Evolutionary conservation across 2,329 filamentous ascomycete genomes (phyloP), one percentile per base, ranked within the genome.

Genomic region (Pyricularia grisea): DNA sequence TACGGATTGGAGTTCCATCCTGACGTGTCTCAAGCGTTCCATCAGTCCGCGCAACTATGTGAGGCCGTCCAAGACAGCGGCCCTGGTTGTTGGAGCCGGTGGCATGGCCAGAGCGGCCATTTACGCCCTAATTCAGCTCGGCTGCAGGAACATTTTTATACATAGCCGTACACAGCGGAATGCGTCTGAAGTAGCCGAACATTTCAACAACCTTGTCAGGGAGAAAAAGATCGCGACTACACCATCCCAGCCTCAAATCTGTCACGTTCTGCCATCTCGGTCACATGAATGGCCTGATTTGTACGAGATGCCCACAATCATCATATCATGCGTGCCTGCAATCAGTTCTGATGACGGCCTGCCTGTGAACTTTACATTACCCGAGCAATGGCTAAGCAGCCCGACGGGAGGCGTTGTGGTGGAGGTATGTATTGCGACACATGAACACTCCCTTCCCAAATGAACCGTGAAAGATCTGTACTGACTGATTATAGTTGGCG

Each of bases 101-200:
- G 90, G 90, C 28, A 92, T 92, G 89, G 90, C 90, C 6, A 84
- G 91, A 70, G 89, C 90, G 3, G 89, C 90, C 23, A 86, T 92
- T 31, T 93, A 93, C 73, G 89, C 90, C 3, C 84, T 93, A 77
- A 83, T 92, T 33, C 89, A 90, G 73, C 81, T 93, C 3, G 91
- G 91, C 9, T 92, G 91, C 69, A 85, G 87, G 36, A 89, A 90
- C 70, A 88, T 93, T 27, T 91, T 92, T 73, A 84, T 93, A 58
- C 88, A 86, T 75, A 93, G 93, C 74, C 83, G 90, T 30, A 92
- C 90, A 0, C 73, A 81, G 20, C 78, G 81, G 28, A 88, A 87
- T 67, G 90, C 90, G 0, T 80, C 86, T 67, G 83, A 81, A 23
- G 84, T 93, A 0, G 89, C 90, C 1, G 77, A 79, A 1, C 90